phyloP scores from a whole-genome alignment of 345 rosid species.

The Salix suchowensis region DNA sequence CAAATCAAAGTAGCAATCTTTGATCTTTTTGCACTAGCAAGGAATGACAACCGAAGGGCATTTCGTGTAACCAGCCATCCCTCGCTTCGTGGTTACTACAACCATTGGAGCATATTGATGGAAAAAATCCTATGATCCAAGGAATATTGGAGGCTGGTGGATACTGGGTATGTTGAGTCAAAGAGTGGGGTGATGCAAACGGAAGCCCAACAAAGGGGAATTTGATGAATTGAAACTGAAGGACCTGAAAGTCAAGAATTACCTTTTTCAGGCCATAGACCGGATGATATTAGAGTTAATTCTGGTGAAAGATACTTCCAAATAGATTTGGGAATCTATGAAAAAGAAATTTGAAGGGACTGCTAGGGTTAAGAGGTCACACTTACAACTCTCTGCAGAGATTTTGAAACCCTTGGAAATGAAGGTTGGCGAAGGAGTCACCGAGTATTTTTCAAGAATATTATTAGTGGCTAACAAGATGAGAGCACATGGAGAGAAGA shows the following conservation, averaged over 20 bases:
- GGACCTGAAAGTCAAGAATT: neutral
- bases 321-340: neutral
- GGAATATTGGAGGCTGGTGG: neutral
- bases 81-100: neutral
- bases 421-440: neutral
- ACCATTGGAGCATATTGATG: conserved; percentile 1
- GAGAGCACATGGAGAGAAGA: neutral
- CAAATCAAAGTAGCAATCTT: neutral
- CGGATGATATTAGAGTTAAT: neutral
- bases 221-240: neutral
- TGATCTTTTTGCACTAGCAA: neutral
- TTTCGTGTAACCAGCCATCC: neutral
- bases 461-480: neutral
- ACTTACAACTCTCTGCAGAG: neutral
- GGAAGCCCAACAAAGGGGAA: neutral
- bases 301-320: neutral
- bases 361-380: neutral
- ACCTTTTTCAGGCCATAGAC: neutral
- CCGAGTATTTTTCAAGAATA: neutral
- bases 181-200: neutral
- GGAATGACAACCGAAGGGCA: neutral
- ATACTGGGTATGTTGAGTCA: neutral
- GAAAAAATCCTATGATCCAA: neutral
- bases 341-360: neutral
- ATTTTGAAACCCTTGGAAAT: too few relatives aligned